phyloP scores from a whole-genome alignment of 768 basidiomycete genomes.

The Mrakia blollopis region DNA sequence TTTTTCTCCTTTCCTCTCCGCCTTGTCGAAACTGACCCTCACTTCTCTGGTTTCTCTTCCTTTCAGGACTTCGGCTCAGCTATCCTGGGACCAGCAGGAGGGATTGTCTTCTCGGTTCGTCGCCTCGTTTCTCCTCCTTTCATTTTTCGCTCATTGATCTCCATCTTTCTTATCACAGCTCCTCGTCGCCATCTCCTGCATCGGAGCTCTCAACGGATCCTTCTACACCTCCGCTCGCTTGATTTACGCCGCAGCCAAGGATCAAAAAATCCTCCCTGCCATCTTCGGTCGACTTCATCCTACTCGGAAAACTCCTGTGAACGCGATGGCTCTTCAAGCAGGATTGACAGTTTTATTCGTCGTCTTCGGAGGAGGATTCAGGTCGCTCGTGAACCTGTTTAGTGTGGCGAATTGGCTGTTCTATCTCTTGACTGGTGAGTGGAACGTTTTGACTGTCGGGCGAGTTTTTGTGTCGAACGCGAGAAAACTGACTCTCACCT shows the following conservation, averaged over 20 bases:
- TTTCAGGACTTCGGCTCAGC: constrained; percentile 78
- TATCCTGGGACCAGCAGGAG: constrained; percentile 81
- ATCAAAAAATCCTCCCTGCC: constrained; percentile 78
- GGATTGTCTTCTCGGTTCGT: constrained; percentile 70
- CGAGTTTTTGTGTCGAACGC: background rate
- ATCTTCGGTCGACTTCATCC: constrained; percentile 73
- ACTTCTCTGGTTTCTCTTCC: background rate
- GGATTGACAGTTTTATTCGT: constrained; percentile 69
- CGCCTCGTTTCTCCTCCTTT: background rate
- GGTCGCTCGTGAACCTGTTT: constrained; percentile 30
- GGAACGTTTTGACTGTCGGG: constrained; percentile 40
- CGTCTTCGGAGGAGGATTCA: constrained; percentile 67
- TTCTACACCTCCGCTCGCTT: constrained; percentile 65
- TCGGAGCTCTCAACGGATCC: constrained; percentile 84
- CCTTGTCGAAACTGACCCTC: background rate
- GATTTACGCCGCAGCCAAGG: constrained; percentile 81
- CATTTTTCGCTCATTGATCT: background rate
- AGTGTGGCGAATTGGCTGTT: constrained; percentile 43
- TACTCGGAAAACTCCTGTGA: constrained; percentile 74
- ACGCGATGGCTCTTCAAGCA: constrained; percentile 77
- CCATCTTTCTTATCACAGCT: background rate
- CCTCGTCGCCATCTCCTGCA: constrained; percentile 90
- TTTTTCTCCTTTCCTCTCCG: background rate
- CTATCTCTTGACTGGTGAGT: constrained; percentile 43
- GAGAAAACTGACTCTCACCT: background rate